Percentiles rank a stretch among this genome's conserved stretches.
Conservation (phyloP, 1,139 yeast species). For the Yamadazyma oceani region DNA sequence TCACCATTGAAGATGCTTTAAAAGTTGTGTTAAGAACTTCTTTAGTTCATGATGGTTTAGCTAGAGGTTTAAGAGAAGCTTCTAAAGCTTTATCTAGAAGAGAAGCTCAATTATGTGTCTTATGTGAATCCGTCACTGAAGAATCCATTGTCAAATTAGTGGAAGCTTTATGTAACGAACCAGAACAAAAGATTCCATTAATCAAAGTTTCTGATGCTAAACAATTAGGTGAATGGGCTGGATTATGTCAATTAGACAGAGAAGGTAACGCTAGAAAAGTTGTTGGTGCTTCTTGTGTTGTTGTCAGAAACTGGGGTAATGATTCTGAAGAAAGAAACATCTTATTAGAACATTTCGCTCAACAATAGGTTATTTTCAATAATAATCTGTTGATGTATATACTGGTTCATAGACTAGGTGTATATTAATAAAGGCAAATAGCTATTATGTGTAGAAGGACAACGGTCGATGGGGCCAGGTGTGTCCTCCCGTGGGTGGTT, state of each 20-base stretch:
- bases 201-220: constrained; percentile 99
- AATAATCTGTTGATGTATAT: not conserved
- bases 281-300: constrained; percentile 99
- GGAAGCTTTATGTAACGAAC: constrained; percentile 99
- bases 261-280: constrained; percentile 99
- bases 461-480: too few species aligned
- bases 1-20: constrained; percentile 98
- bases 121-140: constrained; percentile 98
- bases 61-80: constrained; percentile 99
- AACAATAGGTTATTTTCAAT: constrained; percentile 50
- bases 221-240: constrained; percentile 99
- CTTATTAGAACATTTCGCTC: constrained; percentile 95
- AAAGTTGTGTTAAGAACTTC: constrained; percentile 98
- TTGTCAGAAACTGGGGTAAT: constrained; percentile 99
- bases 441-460: not conserved
- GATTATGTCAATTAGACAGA: constrained; percentile 99
- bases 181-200: constrained; percentile 94
- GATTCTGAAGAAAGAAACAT: constrained; percentile 98
- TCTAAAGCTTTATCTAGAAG: constrained; percentile 98
- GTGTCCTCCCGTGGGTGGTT: too few species aligned
- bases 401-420: not conserved
- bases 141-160: constrained; percentile 95
- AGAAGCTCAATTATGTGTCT: constrained; percentile 97
- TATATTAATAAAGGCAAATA: too few species aligned
- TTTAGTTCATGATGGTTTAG: constrained; percentile 98